Base-by-base conservation (phyloP, 2,329 filamentous ascomycete genomes). In the Pyricularia pennisetigena region DNA sequence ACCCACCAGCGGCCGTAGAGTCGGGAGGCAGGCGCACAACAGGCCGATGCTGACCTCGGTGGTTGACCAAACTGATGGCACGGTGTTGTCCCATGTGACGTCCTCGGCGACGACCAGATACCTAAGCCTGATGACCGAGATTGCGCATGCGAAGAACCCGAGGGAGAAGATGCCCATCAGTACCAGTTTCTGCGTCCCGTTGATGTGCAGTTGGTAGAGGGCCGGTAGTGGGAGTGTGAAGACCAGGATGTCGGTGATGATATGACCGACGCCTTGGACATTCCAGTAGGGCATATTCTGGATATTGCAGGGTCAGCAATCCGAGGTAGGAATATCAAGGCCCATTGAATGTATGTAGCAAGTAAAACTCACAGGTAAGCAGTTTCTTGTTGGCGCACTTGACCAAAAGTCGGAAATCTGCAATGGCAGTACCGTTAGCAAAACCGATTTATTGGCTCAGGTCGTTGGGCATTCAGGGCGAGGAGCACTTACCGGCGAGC, bases 71-170 rank as follows among this genome's bases (percentile, higher is more conserved):
- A 72, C 73, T 0, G 77, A 76, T 1, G 74, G 74, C 28, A 74
- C 73, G 3, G 79, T 74, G 67, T 79, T 79, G 68, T 79, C 75
- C 72, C 76, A 80, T 1, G 78, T 78, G 30, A 75, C 73, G 69
- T 80, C 78, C 4, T 72, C 68, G 23, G 74, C 75, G 14, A 76
- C 72, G 3, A 74, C 69, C 28, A 80, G 75, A 67, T 76, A 80
- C 49, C 76, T 75, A 61, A 80, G 74, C 24, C 79, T 76, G 67
- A 80, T 76, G 61, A 79, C 72, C 4, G 78, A 79, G 64, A 80
- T 79, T 29, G 76, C 75, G 68, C 76, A 78, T 0, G 78, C 79
- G 68, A 76, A 74, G 70, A 76, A 76, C 6, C 75, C 75, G 10
- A 77, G 72, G 32, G 73, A 72, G 59, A 77, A 77, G 30, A 77